phyloP scores from a whole-genome alignment of 2,329 filamentous ascomycete species.

The Arthrobotrys conoides region DNA sequence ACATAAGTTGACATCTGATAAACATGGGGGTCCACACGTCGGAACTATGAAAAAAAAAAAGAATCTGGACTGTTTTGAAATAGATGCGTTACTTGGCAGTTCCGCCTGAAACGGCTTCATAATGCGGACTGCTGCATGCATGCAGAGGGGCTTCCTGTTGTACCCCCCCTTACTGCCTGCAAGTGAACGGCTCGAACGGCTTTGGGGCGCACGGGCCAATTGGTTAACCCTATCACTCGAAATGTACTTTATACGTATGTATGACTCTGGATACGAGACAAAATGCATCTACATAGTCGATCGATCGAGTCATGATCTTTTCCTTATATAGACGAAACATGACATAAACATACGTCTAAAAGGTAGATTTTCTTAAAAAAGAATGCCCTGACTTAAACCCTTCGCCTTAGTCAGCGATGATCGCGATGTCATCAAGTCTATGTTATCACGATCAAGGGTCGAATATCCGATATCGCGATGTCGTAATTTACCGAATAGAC shows the following conservation, averaged over 20 bases:
- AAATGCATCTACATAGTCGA: no score
- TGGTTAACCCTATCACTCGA: neutral
- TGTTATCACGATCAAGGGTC: neutral
- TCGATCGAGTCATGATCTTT: no score
- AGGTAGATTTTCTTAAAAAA: no score
- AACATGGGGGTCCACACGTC: constrained; percentile 4
- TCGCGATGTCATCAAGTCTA: neutral
- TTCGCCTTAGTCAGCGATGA: neutral
- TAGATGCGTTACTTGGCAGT: constrained; percentile 12
- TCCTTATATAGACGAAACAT: no score
- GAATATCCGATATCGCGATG: neutral
- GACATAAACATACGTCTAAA: no score
- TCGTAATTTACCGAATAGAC: neutral
- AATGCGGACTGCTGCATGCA: constrained; percentile 20
- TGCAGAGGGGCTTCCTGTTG: constrained; percentile 21
- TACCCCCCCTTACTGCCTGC: constrained; percentile 8
- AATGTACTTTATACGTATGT: neutral
- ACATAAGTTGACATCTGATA: neutral
- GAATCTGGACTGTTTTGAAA: constrained; percentile 21
- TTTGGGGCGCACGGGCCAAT: constrained; percentile 20
- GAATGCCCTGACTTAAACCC: neutral
- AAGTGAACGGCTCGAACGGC: constrained; percentile 18
- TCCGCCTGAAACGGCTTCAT: constrained; percentile 19
- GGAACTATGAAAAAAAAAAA: no score
- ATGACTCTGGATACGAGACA: no score